phyloP scores from a whole-genome alignment of 257 asterid genomes.

The Echites panduratus region DNA sequence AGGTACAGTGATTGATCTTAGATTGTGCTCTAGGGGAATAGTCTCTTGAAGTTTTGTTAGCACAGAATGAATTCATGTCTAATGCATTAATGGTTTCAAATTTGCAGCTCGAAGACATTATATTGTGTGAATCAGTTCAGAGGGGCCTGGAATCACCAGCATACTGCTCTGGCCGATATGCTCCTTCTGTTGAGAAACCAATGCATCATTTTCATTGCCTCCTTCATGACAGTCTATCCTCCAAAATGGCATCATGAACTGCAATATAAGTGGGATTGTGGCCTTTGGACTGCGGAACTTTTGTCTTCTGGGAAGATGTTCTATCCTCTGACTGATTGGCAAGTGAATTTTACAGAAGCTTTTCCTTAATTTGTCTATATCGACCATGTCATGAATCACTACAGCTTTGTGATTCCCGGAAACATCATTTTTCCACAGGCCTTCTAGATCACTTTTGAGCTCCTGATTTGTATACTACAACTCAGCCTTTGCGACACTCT shows the following conservation, averaged over 20 bases:
- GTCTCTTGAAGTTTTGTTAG: not conserved
- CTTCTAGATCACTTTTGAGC: no score
- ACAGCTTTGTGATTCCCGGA: no score
- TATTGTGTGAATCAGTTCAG: slow-evolving; percentile 56
- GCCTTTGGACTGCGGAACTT: not conserved
- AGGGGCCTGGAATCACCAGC: slow-evolving; percentile 78
- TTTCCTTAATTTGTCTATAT: no score
- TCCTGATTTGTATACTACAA: no score
- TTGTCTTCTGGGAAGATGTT: not conserved
- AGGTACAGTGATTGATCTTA: slow-evolving; percentile 32
- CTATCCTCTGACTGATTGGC: no score
- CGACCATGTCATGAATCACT: no score
- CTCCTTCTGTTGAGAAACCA: slow-evolving; percentile 72
- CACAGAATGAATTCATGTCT: not conserved
- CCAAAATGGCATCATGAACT: not conserved
- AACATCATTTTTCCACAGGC: no score
- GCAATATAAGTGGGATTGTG: not conserved
- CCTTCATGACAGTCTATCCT: slow-evolving; percentile 35
- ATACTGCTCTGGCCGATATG: slow-evolving; percentile 55
- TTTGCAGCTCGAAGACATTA: slow-evolving; percentile 62
- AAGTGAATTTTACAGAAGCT: no score
- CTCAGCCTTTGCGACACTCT: no score
- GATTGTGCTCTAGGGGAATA: not conserved
- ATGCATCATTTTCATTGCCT: slow-evolving; percentile 86
- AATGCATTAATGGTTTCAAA: not conserved